These are phyloP conservation scores for Podospora tetraspora DNA, from an alignment of 495 filamentous ascomycete species.

Conservation along the genomic window DNA sequence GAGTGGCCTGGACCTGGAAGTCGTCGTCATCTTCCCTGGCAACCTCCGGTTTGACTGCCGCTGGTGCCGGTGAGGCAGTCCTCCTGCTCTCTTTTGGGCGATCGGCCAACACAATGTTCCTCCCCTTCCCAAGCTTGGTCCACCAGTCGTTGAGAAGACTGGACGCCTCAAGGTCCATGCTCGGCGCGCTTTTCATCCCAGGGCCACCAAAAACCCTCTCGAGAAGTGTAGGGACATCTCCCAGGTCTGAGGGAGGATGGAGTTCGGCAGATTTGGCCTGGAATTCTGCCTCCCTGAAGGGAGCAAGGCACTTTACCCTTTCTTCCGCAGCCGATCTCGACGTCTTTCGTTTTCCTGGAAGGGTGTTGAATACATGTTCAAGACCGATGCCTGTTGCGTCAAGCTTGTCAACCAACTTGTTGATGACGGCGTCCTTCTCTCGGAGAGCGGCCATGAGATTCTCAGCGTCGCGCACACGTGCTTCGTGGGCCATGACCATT, in stretches of 20 bases:
- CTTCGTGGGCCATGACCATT: constrained; percentile 54
- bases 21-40: constrained; percentile 35
- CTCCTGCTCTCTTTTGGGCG: constrained; percentile 25
- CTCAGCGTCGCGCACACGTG: constrained; percentile 45
- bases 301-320: constrained; percentile 51
- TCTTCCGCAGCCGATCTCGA: constrained; percentile 43
- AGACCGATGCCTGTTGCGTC: constrained; percentile 63
- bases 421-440: constrained; percentile 76
- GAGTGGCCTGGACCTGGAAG: constrained; percentile 50
- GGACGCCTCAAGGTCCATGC: constrained; percentile 28
- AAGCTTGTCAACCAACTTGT: constrained; percentile 72
- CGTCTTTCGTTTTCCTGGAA: constrained; percentile 47
- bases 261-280: constrained; percentile 26
- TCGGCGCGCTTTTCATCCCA: constrained; percentile 24
- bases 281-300: constrained; percentile 49
- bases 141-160: constrained; percentile 44
- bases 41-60: background rate
- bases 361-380: constrained; percentile 62
- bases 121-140: constrained; percentile 38
- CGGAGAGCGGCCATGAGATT: constrained; percentile 54
- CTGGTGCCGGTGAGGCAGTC: constrained; percentile 19
- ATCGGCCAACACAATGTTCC: constrained; percentile 19
- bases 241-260: constrained; percentile 24
- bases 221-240: constrained; percentile 34
- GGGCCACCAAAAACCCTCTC: constrained; percentile 31